Conservation (phyloP, 108 stramenopile species). For the Ochromonas danica region DNA sequence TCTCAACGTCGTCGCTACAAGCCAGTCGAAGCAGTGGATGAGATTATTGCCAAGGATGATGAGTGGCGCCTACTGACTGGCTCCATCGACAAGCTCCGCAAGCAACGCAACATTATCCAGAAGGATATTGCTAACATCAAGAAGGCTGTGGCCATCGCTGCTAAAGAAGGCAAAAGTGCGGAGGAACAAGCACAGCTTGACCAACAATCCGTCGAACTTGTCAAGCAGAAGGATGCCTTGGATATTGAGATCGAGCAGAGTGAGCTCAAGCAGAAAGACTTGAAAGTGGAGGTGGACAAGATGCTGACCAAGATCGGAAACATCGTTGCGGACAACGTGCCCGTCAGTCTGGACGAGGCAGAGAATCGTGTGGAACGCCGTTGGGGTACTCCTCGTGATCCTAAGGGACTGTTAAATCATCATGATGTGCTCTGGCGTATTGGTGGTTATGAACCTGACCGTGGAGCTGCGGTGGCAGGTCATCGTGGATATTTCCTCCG, state of each 20-base stretch:
- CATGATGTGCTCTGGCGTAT: slow-evolving; percentile 78
- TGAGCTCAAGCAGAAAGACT: slow-evolving; percentile 38
- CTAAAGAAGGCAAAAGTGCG: too few relatives aligned
- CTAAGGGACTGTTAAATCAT: slow-evolving; percentile 54
- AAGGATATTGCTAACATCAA: slow-evolving; percentile 69
- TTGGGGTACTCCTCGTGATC: slow-evolving; percentile 31
- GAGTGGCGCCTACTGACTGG: slow-evolving; percentile 68
- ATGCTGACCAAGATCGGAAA: slow-evolving; percentile 87
- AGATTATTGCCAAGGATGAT: slow-evolving; percentile 82
- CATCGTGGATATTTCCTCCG: slow-evolving; percentile 97
- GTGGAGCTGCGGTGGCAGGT: slow-evolving; percentile 88
- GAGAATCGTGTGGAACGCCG: slow-evolving; percentile 62
- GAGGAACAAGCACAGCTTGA: too few relatives aligned
- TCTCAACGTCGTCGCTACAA: slow-evolving; percentile 72
- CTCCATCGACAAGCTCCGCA: slow-evolving; percentile 50
- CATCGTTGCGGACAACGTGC: slow-evolving; percentile 87
- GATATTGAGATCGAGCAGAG: background rate
- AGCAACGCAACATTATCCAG: slow-evolving; percentile 69
- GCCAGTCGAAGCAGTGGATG: slow-evolving; percentile 77
- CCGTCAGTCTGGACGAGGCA: slow-evolving; percentile 81
- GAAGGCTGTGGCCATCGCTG: slow-evolving; percentile 54
- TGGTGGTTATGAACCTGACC: slow-evolving; percentile 94
- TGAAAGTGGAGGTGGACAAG: slow-evolving; percentile 38
- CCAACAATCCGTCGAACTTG: too few relatives aligned
- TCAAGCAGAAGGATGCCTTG: background rate